Conservation (phyloP, 495 filamentous ascomycete species). For the Neurospora terricola region DNA sequence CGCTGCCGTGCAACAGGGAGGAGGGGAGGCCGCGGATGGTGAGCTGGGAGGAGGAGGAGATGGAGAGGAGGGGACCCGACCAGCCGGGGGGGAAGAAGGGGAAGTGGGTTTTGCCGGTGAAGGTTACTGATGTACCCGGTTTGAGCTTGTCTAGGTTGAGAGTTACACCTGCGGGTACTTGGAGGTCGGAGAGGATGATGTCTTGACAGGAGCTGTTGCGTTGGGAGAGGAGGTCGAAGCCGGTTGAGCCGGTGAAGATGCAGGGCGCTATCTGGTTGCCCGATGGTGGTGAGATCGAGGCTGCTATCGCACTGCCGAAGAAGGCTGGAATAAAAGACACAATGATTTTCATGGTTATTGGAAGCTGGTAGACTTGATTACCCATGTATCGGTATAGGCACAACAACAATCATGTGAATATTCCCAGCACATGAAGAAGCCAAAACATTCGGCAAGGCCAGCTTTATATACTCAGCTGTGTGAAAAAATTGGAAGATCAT, state of each 20-base stretch:
- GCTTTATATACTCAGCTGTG: not conserved
- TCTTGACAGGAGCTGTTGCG: not conserved
- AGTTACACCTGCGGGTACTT: conserved; percentile 1
- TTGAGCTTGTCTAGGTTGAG: conserved; percentile 4
- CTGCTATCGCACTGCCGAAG: not conserved
- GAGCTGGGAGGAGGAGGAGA: conserved; percentile 35
- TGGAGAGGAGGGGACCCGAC: conserved; percentile 38
- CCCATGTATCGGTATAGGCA: not conserved
- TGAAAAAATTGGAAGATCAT: not conserved
- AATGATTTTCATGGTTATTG: not conserved
- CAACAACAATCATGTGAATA: not conserved
- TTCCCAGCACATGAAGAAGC: not conserved
- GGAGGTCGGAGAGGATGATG: conserved; percentile 5
- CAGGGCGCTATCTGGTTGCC: not conserved
- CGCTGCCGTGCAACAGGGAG: conserved; percentile 35
- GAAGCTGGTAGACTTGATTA: not conserved
- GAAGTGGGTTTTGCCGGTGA: conserved; percentile 40
- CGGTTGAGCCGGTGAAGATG: conserved; percentile 1
- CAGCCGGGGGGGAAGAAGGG: conserved; percentile 36
- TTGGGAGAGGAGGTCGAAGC: not conserved
- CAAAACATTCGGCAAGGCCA: not conserved
- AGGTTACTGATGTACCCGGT: conserved; percentile 20
- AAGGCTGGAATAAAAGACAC: not conserved
- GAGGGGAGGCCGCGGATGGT: conserved; percentile 36
- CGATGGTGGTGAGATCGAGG: not conserved